phyloP scores from a whole-genome alignment of 1,284 basidiomycete genomes.

The Ustilago xerochloae region DNA sequence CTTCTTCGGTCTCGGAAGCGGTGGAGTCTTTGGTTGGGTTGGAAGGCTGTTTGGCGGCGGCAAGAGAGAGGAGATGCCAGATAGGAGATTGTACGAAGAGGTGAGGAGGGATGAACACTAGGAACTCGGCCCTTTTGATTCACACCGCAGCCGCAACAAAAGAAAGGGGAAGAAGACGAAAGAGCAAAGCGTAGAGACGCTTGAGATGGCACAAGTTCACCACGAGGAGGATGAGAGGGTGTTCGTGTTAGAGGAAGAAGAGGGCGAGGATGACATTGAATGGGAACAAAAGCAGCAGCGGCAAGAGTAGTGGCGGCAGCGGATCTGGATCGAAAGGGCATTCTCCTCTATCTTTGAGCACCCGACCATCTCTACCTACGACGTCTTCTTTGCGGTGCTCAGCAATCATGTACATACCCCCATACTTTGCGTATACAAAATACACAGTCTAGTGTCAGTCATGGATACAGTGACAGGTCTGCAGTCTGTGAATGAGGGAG shows the following conservation, averaged over 20 bases:
- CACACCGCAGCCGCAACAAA: not conserved
- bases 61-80: conserved; percentile 20
- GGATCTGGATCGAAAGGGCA: conserved; percentile 20
- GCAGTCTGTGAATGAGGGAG: too few relatives aligned
- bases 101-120: conserved; percentile 55
- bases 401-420: too few relatives aligned
- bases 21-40: conserved; percentile 16
- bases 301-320: not conserved
- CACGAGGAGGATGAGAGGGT: not conserved
- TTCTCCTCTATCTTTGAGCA: not conserved
- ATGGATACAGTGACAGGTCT: too few relatives aligned
- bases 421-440: too few relatives aligned
- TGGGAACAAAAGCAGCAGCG: conserved; percentile 13
- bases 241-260: conserved; percentile 14
- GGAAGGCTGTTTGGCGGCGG: conserved; percentile 29
- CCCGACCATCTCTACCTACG: too few relatives aligned
- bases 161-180: not conserved
- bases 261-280: conserved; percentile 32
- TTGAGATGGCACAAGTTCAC: not conserved
- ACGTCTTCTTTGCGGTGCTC: too few relatives aligned
- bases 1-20: conserved; percentile 67
- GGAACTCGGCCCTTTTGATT: conserved; percentile 47
- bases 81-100: conserved; percentile 49
- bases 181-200: conserved; percentile 1
- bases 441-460: too few relatives aligned